phyloP scores from a whole-genome alignment of 805 yeast species.

The Metschnikowia aberdeeniae region DNA sequence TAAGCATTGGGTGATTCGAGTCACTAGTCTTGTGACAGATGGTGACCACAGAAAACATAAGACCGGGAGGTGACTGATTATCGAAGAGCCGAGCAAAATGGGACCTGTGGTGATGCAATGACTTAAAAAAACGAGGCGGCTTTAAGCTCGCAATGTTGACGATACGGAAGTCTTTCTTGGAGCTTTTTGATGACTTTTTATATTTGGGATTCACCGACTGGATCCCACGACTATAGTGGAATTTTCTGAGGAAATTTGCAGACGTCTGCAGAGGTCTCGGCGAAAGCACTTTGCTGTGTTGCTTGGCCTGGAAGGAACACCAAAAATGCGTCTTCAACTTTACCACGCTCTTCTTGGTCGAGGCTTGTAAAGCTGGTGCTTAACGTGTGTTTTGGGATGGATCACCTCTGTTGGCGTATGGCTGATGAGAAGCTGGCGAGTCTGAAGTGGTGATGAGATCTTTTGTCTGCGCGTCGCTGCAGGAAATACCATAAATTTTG shows the following conservation, averaged over 20 bases:
- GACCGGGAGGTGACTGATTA: conserved; percentile 4
- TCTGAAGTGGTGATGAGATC: no score
- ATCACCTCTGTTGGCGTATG: no score
- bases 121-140: conserved; percentile 13
- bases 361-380: no score
- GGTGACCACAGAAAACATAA: conserved; percentile 49
- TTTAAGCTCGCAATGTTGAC: neutral
- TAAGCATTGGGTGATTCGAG: conserved; percentile 50
- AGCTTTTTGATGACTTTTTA: neutral
- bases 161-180: neutral
- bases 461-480: no score
- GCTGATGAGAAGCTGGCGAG: no score
- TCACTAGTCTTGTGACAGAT: conserved; percentile 55
- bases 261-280: conserved; percentile 3
- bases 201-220: neutral
- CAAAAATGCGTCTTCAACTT: neutral
- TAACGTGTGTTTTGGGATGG: no score
- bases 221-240: neutral
- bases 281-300: conserved; percentile 3
- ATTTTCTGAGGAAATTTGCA: conserved; percentile 3
- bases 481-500: no score
- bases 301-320: neutral
- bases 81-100: conserved; percentile 9
- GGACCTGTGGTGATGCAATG: conserved; percentile 4
- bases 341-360: neutral